Evolutionary conservation across 2,329 filamentous ascomycete species (phyloP).

Genomic region (Cladophialophora yegresii): DNA sequence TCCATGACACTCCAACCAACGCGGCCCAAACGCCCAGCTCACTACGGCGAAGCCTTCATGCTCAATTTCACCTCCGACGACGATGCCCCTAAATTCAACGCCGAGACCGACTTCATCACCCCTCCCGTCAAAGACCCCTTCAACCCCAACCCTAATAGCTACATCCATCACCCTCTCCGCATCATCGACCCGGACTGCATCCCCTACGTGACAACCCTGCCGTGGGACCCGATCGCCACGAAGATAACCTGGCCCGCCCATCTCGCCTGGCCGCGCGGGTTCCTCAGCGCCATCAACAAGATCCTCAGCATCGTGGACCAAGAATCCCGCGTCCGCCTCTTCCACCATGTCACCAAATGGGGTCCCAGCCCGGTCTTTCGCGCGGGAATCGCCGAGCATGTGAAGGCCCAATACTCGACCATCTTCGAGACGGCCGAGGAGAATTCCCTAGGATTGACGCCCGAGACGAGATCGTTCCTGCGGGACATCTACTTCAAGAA

Average conservation of each 20-base stretch:
- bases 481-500: conserved; percentile 14
- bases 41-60: conserved; percentile 27
- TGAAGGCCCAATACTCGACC: conserved; percentile 16
- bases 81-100: conserved; percentile 16
- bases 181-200: conserved; percentile 26
- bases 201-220: conserved; percentile 26
- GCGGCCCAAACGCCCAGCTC: conserved; percentile 11
- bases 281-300: conserved; percentile 24
- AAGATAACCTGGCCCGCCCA: conserved; percentile 19
- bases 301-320: conserved; percentile 27
- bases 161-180: conserved; percentile 17
- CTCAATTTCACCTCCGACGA: conserved; percentile 26
- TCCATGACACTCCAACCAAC: not conserved
- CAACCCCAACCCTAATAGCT: not conserved
- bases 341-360: conserved; percentile 29
- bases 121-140: not conserved
- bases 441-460: conserved; percentile 25
- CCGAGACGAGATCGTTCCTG: conserved; percentile 24
- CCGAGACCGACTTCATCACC: conserved; percentile 1
- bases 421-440: conserved; percentile 21
- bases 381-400: conserved; percentile 20
- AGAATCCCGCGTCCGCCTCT: conserved; percentile 27
- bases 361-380: conserved; percentile 30
- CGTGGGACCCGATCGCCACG: conserved; percentile 28
- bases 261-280: conserved; percentile 15